phyloP scores from a whole-genome alignment of 2,329 filamentous ascomycete species.

The Ascocoryne sarcoides region DNA sequence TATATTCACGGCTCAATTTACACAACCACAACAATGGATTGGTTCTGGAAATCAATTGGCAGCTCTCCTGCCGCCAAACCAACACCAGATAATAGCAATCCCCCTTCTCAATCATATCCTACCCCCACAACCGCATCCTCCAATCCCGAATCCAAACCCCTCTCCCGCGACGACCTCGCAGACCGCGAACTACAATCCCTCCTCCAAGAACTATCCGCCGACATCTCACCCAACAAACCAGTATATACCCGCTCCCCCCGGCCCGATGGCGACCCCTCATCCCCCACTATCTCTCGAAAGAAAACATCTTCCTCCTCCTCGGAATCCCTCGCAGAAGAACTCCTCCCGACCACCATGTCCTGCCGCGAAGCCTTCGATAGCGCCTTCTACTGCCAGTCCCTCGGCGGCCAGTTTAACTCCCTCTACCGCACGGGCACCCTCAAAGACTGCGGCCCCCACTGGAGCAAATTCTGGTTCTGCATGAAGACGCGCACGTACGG shows the following conservation, averaged over 20 bases:
- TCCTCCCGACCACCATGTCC: conserved; percentile 76
- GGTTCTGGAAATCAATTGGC: too few species aligned
- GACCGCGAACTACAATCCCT: conserved; percentile 28
- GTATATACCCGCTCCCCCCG: background rate
- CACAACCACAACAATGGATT: too few species aligned
- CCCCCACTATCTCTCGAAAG: conserved; percentile 4
- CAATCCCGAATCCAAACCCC: conserved; percentile 13
- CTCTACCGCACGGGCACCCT: conserved; percentile 80
- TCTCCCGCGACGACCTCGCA: conserved; percentile 24
- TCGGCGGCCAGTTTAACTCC: conserved; percentile 85
- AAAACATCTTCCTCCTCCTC: background rate
- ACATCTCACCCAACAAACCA: conserved; percentile 13
- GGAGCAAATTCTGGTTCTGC: conserved; percentile 96
- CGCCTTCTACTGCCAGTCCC: conserved; percentile 87
- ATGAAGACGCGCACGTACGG: conserved; percentile 69
- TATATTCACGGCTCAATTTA: too few species aligned
- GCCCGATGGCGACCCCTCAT: too few species aligned
- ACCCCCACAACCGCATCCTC: conserved; percentile 8
- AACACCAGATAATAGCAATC: conserved; percentile 11
- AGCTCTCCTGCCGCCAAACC: conserved; percentile 22
- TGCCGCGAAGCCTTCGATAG: conserved; percentile 86
- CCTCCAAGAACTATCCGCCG: conserved; percentile 28
- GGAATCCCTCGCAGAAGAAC: conserved; percentile 50
- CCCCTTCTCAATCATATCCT: conserved; percentile 14
- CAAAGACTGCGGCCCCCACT: conserved; percentile 71